phyloP scores from a whole-genome alignment of 1,284 basidiomycete species.

The Trichosporon coremiiforme region DNA sequence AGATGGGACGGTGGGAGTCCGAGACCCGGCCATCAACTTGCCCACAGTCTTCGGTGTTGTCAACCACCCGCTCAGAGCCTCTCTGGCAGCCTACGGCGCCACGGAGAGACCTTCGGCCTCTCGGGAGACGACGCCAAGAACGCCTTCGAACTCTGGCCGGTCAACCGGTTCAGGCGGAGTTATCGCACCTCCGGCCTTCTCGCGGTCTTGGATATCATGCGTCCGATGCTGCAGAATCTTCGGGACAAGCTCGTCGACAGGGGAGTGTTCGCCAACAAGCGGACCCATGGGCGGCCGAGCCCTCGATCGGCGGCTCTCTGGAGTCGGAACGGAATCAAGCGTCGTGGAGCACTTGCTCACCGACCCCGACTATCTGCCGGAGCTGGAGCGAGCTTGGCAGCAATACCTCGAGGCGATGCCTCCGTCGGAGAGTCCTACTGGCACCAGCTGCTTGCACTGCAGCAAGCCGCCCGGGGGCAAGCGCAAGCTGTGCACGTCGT shows the following conservation, averaged over 20 bases:
- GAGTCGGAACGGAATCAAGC: neutral
- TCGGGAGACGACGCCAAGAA: neutral
- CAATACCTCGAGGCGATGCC: neutral
- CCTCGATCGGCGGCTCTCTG: neutral
- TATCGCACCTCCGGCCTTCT: neutral
- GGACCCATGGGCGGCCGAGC: neutral
- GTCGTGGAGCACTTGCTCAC: neutral
- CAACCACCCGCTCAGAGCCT: neutral
- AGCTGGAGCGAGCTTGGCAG: neutral
- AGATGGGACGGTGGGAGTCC: neutral
- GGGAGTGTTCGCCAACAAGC: neutral
- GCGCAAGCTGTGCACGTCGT: neutral
- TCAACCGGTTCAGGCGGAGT: neutral
- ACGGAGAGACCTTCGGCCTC: neutral
- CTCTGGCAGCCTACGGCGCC: neutral
- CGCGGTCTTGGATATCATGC: neutral
- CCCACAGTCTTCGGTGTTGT: neutral
- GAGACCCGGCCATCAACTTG: neutral
- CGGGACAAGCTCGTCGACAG: neutral
- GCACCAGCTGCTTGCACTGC: neutral
- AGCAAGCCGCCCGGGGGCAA: neutral
- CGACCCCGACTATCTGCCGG: neutral
- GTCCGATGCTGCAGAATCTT: neutral
- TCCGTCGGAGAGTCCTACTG: neutral
- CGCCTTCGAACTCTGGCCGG: neutral